A percentile compares a stretch with the other conserved stretches of the same genome.
These are phyloP conservation scores for Boletus speciosus DNA, from an alignment of 768 basidiomycete genomes.

Conservation along the genomic window DNA sequence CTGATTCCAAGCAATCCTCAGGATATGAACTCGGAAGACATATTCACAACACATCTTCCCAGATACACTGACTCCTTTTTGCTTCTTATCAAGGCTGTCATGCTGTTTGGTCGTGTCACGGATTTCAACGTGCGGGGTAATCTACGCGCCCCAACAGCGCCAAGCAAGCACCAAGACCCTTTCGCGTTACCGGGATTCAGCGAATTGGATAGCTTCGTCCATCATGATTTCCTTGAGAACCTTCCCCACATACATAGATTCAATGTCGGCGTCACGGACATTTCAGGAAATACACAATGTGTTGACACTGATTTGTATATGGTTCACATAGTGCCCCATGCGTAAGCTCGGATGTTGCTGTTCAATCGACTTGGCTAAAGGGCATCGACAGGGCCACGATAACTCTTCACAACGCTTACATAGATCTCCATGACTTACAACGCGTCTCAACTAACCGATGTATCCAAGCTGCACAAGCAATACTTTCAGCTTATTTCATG, in stretches of 20 bases:
- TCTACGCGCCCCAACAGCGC: conserved; percentile 60
- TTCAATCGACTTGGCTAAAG: conserved; percentile 6
- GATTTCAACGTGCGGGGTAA: conserved; percentile 80
- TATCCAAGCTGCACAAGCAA: conserved; percentile 68
- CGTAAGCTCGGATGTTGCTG: conserved; percentile 44
- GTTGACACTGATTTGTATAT: conserved; percentile 84
- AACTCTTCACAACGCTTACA: conserved; percentile 80
- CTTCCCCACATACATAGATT: conserved; percentile 67
- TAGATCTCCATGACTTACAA: conserved; percentile 67
- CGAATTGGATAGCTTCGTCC: conserved; percentile 67
- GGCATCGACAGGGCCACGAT: conserved; percentile 65
- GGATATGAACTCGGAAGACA: conserved; percentile 55
- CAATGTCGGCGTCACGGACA: conserved; percentile 58
- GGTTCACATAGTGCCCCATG: conserved; percentile 83
- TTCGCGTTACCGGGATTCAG: conserved; percentile 64
- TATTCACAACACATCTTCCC: conserved; percentile 68
- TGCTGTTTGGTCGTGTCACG: conserved; percentile 83
- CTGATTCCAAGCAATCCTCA: conserved; percentile 72
- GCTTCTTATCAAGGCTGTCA: conserved; percentile 76
- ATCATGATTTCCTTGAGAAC: conserved; percentile 62
- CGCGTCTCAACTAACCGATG: conserved; percentile 68
- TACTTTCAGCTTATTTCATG: conserved; percentile 71
- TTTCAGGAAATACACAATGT: conserved; percentile 48
- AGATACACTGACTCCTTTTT: conserved; percentile 81
- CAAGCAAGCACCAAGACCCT: conserved; percentile 71